Percentiles rank a stretch among this genome's conserved stretches.
phyloP scores from a whole-genome alignment of 768 basidiomycete genomes.

The Hortiboletus campestris region DNA sequence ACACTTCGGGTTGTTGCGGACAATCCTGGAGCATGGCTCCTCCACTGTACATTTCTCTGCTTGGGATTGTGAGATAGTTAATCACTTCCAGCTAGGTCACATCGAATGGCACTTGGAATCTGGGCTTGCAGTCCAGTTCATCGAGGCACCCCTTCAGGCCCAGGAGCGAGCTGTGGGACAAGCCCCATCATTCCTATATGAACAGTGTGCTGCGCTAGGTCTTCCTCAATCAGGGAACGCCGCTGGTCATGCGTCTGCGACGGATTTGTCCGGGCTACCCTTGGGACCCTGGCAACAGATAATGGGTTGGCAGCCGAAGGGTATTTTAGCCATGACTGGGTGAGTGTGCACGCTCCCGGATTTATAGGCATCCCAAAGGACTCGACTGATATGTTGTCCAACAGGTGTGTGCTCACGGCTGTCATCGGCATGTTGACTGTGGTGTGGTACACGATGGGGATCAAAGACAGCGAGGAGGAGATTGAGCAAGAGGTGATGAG shows the following conservation, averaged over 20 bases:
- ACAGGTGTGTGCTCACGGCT: conserved; percentile 78
- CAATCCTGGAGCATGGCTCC: conserved; percentile 90
- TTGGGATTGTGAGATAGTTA: background rate
- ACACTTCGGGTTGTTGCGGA: conserved; percentile 82
- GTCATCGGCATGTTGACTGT: conserved; percentile 80
- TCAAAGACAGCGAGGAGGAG: conserved; percentile 72
- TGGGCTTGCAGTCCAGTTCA: conserved; percentile 82
- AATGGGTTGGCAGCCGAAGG: conserved; percentile 69
- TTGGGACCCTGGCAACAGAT: conserved; percentile 73
- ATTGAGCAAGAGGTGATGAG: conserved; percentile 67
- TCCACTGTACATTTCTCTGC: conserved; percentile 60
- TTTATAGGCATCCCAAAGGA: background rate
- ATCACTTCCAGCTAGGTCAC: conserved; percentile 48
- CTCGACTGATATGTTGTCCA: conserved; percentile 15
- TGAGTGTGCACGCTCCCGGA: conserved; percentile 32
- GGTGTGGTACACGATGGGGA: conserved; percentile 85
- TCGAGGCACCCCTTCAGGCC: conserved; percentile 74
- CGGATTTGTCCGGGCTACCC: conserved; percentile 64
- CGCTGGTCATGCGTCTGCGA: conserved; percentile 69
- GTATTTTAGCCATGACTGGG: conserved; percentile 75
- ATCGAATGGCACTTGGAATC: conserved; percentile 84
- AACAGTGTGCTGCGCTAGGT: conserved; percentile 70
- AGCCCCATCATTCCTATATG: conserved; percentile 57
- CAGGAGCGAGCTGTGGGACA: conserved; percentile 48
- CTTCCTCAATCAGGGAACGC: conserved; percentile 77